Percentiles rank a stretch among this genome's conserved stretches.
These are phyloP conservation scores for Orbilia oligospora DNA, from an alignment of 2,329 filamentous ascomycete genomes.

Conservation along the genomic window DNA sequence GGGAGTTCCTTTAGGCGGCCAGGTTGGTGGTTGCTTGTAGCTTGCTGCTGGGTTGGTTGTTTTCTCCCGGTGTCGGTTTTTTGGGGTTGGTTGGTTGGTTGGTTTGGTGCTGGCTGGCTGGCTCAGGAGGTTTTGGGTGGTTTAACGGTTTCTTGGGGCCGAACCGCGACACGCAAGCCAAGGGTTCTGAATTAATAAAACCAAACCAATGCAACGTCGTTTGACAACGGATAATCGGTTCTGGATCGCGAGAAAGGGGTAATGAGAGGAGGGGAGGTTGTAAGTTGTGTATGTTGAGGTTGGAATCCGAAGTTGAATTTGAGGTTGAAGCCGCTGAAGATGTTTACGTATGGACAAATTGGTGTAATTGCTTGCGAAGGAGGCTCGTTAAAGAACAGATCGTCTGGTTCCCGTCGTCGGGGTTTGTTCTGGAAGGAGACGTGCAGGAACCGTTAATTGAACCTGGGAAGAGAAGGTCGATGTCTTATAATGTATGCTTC, in stretches of 20 bases:
- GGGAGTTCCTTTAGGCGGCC: constrained; percentile 29
- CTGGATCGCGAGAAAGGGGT: not conserved
- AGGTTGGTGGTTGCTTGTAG: not conserved
- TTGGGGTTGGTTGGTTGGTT: not conserved
- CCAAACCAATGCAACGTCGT: constrained; percentile 12
- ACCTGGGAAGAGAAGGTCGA: constrained; percentile 21
- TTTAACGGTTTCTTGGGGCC: constrained; percentile 1
- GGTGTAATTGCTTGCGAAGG: constrained; percentile 3
- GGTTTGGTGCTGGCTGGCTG: no score
- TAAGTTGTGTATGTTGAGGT: not conserved
- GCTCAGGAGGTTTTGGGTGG: constrained; percentile 18
- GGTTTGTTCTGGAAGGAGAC: constrained; percentile 30
- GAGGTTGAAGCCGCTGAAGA: not conserved
- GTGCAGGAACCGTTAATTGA: constrained; percentile 5
- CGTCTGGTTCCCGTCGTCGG: constrained; percentile 33
- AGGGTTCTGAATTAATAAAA: not conserved
- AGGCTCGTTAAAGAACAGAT: constrained; percentile 25
- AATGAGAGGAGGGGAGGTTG: not conserved
- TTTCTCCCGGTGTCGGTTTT: not conserved
- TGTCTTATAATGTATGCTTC: constrained; percentile 10
- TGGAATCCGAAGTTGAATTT: no score
- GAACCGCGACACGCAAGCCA: constrained; percentile 35
- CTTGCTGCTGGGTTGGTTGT: constrained; percentile 8
- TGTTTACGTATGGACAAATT: not conserved
- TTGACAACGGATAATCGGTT: constrained; percentile 1